Percentiles rank a stretch among this genome's conserved stretches.
These are phyloP conservation scores for Euphrasia confusa DNA, from an alignment of 257 asterid genomes.

Conservation along the genomic window DNA sequence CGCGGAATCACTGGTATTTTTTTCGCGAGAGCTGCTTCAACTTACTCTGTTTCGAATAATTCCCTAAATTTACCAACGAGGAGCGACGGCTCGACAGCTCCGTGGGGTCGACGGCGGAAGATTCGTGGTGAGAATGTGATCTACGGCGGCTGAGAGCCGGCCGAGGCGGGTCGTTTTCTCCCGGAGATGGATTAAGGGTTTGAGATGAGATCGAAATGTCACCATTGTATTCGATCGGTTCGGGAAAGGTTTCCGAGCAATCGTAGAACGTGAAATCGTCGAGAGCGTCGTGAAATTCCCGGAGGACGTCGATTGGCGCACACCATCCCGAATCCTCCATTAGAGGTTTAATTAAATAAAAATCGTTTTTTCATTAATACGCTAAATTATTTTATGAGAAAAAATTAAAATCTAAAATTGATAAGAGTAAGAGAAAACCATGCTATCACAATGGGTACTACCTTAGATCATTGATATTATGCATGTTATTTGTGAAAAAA, in stretches of 20 bases:
- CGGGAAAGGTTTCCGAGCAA: conserved; percentile 33
- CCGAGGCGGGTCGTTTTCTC: neutral
- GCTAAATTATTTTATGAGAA: too few species aligned
- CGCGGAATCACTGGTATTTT: conserved; percentile 25
- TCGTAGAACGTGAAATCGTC: conserved; percentile 53
- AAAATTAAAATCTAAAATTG: too few species aligned
- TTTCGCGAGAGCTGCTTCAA: conserved; percentile 24
- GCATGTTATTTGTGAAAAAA: too few species aligned
- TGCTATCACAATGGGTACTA: too few species aligned
- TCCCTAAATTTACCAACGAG: conserved; percentile 34
- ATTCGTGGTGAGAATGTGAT: conserved; percentile 18
- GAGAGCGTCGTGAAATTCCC: conserved; percentile 44
- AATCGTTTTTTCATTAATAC: too few species aligned
- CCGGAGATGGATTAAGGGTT: conserved; percentile 23
- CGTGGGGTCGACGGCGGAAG: conserved; percentile 21
- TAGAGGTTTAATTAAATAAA: neutral
- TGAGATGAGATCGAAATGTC: conserved; percentile 25
- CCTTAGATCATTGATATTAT: too few species aligned
- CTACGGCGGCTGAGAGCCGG: conserved; percentile 43
- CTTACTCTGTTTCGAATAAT: conserved; percentile 27
- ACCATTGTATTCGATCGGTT: conserved; percentile 25
- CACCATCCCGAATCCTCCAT: conserved; percentile 38
- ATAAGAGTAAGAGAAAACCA: too few species aligned
- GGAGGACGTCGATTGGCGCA: conserved; percentile 26
- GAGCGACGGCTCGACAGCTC: conserved; percentile 24